Conservation (phyloP, 2,329 filamentous ascomycete species). For the Colletotrichum brevisporum region DNA sequence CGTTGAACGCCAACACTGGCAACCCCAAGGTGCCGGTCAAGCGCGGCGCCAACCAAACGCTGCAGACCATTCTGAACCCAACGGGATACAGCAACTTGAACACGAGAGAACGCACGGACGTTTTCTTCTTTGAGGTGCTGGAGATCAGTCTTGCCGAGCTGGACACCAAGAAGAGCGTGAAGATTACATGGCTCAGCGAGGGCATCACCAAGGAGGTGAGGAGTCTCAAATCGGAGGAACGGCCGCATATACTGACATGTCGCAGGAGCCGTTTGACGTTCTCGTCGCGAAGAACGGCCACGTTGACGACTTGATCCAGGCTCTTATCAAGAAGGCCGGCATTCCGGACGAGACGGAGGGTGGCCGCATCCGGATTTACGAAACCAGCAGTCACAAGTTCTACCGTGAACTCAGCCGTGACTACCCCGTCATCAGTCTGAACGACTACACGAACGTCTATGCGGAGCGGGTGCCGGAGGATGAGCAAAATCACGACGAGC, state of each 20-base stretch:
- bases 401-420: constrained; percentile 82
- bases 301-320: constrained; percentile 82
- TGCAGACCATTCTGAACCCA: constrained; percentile 84
- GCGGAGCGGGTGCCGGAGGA: constrained; percentile 86
- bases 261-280: constrained; percentile 81
- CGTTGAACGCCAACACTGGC: constrained; percentile 81
- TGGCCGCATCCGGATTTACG: constrained; percentile 83
- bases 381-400: constrained; percentile 86
- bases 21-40: constrained; percentile 86
- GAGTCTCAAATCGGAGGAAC: constrained; percentile 2
- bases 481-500: constrained; percentile 70
- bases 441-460: constrained; percentile 86
- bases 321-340: constrained; percentile 84
- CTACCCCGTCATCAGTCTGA: constrained; percentile 83
- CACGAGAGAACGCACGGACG: constrained; percentile 79
- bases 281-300: constrained; percentile 90
- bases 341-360: constrained; percentile 80
- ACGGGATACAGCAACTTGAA: constrained; percentile 80
- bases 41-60: constrained; percentile 76
- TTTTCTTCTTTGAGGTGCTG: constrained; percentile 91
- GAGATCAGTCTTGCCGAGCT: constrained; percentile 95
- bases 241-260: not conserved
- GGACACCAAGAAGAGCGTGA: constrained; percentile 91
- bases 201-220: constrained; percentile 90
- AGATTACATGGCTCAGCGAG: constrained; percentile 87